Evolutionary conservation across 805 yeast species (phyloP).

Genomic region (Cyberlindnera nakhonratchasimensis): DNA sequence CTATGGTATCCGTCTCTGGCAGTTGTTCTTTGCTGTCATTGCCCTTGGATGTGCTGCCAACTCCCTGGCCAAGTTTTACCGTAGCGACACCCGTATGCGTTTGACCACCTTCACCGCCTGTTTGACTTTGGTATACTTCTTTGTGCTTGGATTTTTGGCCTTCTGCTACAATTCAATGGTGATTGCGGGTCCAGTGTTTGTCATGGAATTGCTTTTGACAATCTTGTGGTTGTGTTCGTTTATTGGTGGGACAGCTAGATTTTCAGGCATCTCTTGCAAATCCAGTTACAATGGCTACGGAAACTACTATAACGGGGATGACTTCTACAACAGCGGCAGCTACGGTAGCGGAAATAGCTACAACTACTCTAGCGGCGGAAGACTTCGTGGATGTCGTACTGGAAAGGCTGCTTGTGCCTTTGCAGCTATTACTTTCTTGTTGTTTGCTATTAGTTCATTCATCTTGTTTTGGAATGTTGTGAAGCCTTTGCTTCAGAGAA

Average conservation of each 20-base stretch:
- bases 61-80: conserved; percentile 25
- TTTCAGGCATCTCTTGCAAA: conserved; percentile 30
- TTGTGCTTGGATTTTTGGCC: conserved; percentile 23
- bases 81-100: conserved; percentile 31
- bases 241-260: conserved; percentile 31
- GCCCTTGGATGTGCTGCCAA: conserved; percentile 30
- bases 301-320: neutral
- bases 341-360: neutral
- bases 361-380: neutral
- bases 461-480: conserved; percentile 30
- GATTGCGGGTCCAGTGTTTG: conserved; percentile 27
- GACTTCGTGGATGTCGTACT: conserved; percentile 11
- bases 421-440: conserved; percentile 21
- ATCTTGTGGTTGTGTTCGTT: conserved; percentile 35
- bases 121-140: conserved; percentile 29
- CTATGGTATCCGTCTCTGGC: conserved; percentile 21
- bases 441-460: conserved; percentile 27
- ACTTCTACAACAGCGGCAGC: neutral
- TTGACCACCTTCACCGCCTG: conserved; percentile 30
- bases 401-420: conserved; percentile 18
- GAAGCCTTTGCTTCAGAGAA: conserved; percentile 14
- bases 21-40: conserved; percentile 29
- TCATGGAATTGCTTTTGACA: conserved; percentile 28
- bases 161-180: conserved; percentile 22
- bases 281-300: neutral